Evolutionary conservation across 140 eudicot species (phyloP), one percentile per base, ranked within the genome.

Genomic region (Stevia rebaudiana): DNA sequence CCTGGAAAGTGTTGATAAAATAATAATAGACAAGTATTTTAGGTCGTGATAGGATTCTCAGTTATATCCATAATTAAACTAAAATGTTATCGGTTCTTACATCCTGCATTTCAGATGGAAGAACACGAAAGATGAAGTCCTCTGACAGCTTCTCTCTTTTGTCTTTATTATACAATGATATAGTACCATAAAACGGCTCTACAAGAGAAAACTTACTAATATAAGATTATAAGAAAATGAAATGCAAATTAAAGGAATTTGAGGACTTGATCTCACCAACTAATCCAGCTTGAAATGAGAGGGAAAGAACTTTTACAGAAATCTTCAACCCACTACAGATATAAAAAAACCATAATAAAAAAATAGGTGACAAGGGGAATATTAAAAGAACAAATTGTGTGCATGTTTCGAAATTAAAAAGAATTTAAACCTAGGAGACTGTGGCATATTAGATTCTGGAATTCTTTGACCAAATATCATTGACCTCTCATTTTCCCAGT

Each of bases 401-500:
- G 57, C 61, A 47, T 11, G 22, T 51, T 31, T 40, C 31, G 37
- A 74, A 39, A 33, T 17, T 53, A 43, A 24, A 37, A n/a, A 54
- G 49, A 58, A 30, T 61, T 35, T 36, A 64, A 67, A 91, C 98
- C 98, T 92, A 31, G 92, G 67, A 79, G 82, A 56, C 44, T 85
- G 99, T 61, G 83, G 80, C 55, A 76, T 68, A 70, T 94, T 82
- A 68, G 86, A 66, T 71, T 87, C 90, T 31, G 95, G 97, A 62
- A 79, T 68, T 66, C 99, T 81, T 81, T 94, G 99, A 42, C 99
- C 99, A 76, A 88, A 88, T 79, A 94, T 86, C 75, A 83, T 71
- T 28, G 90, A 81, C 76, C 99, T 88, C 81, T 94, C 99, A 66
- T 79, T 88, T 74, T 86, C 99, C 99, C 99, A 94, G 79, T 94